phyloP scores from a whole-genome alignment of 306 rosid genomes.

The Trifolium fragiferum region DNA sequence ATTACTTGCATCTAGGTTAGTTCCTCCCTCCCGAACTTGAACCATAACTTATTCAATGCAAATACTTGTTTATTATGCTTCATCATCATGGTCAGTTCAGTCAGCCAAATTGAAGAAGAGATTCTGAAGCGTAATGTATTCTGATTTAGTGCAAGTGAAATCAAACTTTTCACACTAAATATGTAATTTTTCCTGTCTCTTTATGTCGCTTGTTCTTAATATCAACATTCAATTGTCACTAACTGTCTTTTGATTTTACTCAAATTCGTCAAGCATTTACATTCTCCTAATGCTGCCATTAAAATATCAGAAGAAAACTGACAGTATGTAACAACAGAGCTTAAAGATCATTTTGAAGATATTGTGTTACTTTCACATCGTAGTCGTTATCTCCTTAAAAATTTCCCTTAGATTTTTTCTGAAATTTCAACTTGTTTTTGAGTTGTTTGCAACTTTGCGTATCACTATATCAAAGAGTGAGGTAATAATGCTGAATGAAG shows the following conservation, averaged over 20 bases:
- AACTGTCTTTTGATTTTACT: slow-evolving; percentile 18
- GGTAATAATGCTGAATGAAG: slow-evolving; percentile 11
- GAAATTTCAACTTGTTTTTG: slow-evolving; percentile 33
- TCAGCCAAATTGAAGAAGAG: slow-evolving; percentile 18
- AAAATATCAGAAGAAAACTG: slow-evolving; percentile 21
- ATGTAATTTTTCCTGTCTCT: background rate
- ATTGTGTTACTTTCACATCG: slow-evolving; percentile 4
- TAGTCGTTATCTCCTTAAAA: slow-evolving; percentile 5
- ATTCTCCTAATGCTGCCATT: background rate
- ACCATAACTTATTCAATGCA: slow-evolving; percentile 12
- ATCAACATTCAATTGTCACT: background rate
- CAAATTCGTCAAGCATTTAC: slow-evolving; percentile 3
- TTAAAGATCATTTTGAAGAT: slow-evolving; percentile 4
- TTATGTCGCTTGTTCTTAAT: background rate
- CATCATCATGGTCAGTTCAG: no score
- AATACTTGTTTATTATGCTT: background rate
- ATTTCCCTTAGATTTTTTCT: background rate
- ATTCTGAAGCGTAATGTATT: slow-evolving; percentile 21
- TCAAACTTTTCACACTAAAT: background rate
- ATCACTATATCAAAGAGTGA: slow-evolving; percentile 6
- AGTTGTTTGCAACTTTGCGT: slow-evolving; percentile 22
- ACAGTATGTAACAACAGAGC: background rate
- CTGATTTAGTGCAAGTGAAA: slow-evolving; percentile 29
- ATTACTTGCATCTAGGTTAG: slow-evolving; percentile 78
- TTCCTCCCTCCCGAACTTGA: background rate